These are phyloP conservation scores for Cladobotryum mycophilum DNA, from an alignment of 2,329 filamentous ascomycete genomes.

Conservation along the genomic window DNA sequence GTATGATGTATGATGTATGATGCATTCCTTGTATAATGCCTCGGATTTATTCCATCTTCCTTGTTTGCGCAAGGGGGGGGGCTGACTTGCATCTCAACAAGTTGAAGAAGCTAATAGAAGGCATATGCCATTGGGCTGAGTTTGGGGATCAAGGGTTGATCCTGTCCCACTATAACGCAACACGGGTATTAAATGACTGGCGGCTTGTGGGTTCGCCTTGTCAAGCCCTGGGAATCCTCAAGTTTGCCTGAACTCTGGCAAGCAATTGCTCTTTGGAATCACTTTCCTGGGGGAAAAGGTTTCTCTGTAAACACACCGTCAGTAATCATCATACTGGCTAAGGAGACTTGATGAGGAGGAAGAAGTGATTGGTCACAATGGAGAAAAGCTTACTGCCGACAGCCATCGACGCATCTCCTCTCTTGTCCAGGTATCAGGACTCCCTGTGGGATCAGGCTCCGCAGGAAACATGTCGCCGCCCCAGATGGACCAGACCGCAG, in stretches of 20 bases:
- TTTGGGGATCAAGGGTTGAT: not conserved
- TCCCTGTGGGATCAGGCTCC: slow-evolving; percentile 68
- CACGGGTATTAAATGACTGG: not conserved
- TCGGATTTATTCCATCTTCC: not conserved
- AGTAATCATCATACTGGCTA: slow-evolving; percentile 1
- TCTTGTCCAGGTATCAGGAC: slow-evolving; percentile 64
- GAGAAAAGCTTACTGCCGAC: slow-evolving; percentile 55
- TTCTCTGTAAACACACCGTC: slow-evolving; percentile 29
- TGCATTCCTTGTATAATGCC: too few relatives aligned
- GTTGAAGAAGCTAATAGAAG: too few relatives aligned
- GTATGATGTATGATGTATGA: too few relatives aligned
- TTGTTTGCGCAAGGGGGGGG: not conserved
- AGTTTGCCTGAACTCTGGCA: slow-evolving; percentile 40
- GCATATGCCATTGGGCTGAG: not conserved
- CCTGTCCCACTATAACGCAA: too few relatives aligned
- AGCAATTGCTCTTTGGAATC: slow-evolving; percentile 42
- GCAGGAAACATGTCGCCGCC: slow-evolving; percentile 77
- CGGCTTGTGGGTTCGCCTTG: not conserved
- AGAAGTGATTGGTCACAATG: too few relatives aligned
- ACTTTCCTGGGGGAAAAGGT: slow-evolving; percentile 37
- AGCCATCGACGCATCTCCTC: slow-evolving; percentile 80
- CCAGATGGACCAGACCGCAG: slow-evolving; percentile 79
- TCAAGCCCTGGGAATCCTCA: slow-evolving; percentile 34
- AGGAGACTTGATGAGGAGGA: not conserved
- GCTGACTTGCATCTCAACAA: not conserved